Conservation (phyloP, 2,329 filamentous ascomycete species). For the Cladosporium austrohemisphaericum region DNA sequence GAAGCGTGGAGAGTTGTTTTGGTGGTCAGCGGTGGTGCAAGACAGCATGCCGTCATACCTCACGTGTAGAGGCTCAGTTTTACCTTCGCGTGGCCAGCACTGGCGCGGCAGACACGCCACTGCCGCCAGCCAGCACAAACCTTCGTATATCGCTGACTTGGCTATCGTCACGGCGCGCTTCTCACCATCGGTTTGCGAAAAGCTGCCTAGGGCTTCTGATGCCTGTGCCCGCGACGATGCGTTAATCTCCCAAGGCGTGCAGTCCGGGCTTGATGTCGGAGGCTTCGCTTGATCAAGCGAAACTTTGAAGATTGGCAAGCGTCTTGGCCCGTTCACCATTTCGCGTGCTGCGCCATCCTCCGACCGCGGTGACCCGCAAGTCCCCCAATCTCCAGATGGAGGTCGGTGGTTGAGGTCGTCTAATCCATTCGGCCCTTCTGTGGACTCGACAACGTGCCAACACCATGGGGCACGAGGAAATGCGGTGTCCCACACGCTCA, state of each 20-base stretch:
- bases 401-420: background rate
- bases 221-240: background rate
- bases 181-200: too few species aligned
- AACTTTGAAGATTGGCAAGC: background rate
- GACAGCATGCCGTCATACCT: conserved; percentile 9
- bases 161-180: conserved; percentile 2
- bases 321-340: conserved; percentile 7
- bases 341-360: background rate
- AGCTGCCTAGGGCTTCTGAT: background rate
- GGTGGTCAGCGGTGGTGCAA: background rate
- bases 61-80: conserved; percentile 1
- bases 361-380: conserved; percentile 4
- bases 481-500: background rate
- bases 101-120: conserved; percentile 2
- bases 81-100: too few species aligned
- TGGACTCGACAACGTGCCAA: conserved; percentile 8
- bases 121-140: background rate
- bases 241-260: background rate
- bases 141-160: conserved; percentile 1
- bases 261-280: conserved; percentile 3
- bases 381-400: conserved; percentile 6
- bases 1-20: background rate
- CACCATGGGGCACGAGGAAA: conserved; percentile 1
- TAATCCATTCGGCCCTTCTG: conserved; percentile 12
- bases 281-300: conserved; percentile 7